Percentiles rank a stretch among this genome's conserved stretches.
Conservation (phyloP, 139 green algal species). For the Monoraphidium neglectum region DNA sequence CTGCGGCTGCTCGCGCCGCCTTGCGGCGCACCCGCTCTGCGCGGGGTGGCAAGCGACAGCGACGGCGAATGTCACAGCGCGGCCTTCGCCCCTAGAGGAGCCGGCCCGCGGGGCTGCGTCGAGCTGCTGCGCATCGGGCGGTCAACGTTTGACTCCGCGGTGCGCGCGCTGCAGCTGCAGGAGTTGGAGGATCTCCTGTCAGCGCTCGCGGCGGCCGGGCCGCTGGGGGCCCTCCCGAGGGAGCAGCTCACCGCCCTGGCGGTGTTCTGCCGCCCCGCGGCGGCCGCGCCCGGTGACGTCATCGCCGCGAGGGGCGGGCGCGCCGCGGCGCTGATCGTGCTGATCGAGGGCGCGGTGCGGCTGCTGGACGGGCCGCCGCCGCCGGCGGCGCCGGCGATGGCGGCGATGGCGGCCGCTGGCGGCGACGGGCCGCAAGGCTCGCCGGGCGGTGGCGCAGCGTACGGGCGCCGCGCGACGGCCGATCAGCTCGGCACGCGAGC, state of each 20-base stretch:
- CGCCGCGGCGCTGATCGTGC: conserved; percentile 19
- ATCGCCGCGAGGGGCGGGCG: conserved; percentile 15
- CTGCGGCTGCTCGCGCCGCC: background rate
- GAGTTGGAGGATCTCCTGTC: conserved; percentile 27
- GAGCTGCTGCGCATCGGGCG: background rate
- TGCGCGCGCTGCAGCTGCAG: conserved; percentile 25
- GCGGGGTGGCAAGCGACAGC: too few species aligned
- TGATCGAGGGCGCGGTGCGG: background rate
- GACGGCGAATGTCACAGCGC: too few species aligned
- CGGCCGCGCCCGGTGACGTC: conserved; percentile 7
- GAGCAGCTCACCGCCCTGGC: conserved; percentile 27
- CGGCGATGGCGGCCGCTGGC: background rate
- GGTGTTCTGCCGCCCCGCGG: conserved; percentile 12
- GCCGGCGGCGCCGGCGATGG: background rate
- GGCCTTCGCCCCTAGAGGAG: too few species aligned
- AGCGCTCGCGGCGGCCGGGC: conserved; percentile 7
- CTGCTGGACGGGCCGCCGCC: too few species aligned
- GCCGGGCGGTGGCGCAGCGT: too few species aligned
- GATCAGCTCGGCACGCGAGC: too few species aligned
- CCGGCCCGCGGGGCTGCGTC: background rate
- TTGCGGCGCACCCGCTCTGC: too few species aligned
- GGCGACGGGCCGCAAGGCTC: background rate
- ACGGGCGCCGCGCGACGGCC: too few species aligned
- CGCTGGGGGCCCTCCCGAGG: conserved; percentile 12
- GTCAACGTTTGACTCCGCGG: conserved; percentile 1